phyloP scores from a whole-genome alignment of 495 filamentous ascomycete species.

The Neurospora intermedia region DNA sequence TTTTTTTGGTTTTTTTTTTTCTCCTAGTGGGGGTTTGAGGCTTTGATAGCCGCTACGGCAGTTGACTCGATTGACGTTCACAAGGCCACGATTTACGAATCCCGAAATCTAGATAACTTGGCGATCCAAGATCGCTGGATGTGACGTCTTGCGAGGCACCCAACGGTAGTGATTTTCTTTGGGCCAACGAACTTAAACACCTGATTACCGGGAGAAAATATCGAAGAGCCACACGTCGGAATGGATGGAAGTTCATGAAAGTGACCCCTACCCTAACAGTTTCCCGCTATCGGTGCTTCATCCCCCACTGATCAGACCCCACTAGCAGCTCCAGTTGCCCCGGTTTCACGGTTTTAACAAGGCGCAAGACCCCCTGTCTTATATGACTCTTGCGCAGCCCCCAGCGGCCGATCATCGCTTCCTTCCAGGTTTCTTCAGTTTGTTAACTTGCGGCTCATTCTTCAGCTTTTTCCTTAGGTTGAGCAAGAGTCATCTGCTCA shows the following conservation, averaged over 20 bases:
- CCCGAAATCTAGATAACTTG: background rate
- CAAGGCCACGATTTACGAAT: background rate
- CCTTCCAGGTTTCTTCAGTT: background rate
- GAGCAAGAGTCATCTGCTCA: constrained; percentile 6
- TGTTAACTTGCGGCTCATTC: background rate
- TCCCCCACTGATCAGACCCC: background rate
- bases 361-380: background rate
- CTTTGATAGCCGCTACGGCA: background rate
- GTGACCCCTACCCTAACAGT: background rate
- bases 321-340: background rate
- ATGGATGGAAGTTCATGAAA: background rate
- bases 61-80: background rate
- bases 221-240: background rate
- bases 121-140: background rate
- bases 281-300: background rate
- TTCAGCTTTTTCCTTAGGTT: background rate
- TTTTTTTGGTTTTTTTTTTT: background rate
- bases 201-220: background rate
- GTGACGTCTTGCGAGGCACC: background rate
- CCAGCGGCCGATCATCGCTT: background rate
- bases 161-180: background rate
- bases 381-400: background rate
- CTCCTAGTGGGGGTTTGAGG: background rate
- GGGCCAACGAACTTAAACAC: background rate
- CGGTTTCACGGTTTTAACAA: background rate